Conservation (phyloP, 1,284 basidiomycete genomes). For the Acaromyces ingoldii region DNA sequence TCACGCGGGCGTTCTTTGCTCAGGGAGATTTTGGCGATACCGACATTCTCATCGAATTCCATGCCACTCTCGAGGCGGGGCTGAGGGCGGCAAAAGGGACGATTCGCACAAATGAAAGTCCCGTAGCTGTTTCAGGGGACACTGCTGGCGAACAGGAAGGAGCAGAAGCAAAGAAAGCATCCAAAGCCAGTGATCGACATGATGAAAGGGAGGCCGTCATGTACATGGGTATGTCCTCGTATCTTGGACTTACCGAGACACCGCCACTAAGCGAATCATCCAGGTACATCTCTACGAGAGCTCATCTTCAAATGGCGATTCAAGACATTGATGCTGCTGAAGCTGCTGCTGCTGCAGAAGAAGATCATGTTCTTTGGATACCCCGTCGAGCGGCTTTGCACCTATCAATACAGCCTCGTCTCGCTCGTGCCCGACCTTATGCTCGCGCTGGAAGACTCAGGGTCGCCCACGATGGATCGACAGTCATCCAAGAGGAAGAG, state of each 20-base stretch:
- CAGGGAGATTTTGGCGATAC: constrained; percentile 46
- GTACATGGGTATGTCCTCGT: constrained; percentile 75
- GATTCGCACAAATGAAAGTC: constrained; percentile 11
- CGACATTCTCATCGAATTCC: constrained; percentile 48
- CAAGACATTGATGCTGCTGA: constrained; percentile 85
- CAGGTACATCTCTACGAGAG: constrained; percentile 84
- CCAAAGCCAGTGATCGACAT: constrained; percentile 10
- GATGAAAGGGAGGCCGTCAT: constrained; percentile 52
- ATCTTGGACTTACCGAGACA: neutral
- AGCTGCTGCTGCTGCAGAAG: constrained; percentile 88
- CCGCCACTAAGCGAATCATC: neutral
- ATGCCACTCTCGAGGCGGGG: constrained; percentile 46
- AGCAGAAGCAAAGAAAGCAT: constrained; percentile 3
- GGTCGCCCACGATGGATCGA: constrained; percentile 73
- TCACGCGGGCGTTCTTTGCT: constrained; percentile 60
- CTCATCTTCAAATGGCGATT: constrained; percentile 90
- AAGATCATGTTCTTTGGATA: constrained; percentile 95
- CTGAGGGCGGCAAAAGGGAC: constrained; percentile 32
- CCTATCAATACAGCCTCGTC: constrained; percentile 88
- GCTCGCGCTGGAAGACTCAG: constrained; percentile 82
- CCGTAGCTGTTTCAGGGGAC: neutral
- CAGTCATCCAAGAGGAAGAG: constrained; percentile 11
- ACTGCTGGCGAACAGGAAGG: neutral
- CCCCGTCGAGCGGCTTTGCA: constrained; percentile 91
- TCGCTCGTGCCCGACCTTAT: constrained; percentile 64